Base-by-base conservation (phyloP, 305 asterid genomes). In the Solanum aculeatissimum region DNA sequence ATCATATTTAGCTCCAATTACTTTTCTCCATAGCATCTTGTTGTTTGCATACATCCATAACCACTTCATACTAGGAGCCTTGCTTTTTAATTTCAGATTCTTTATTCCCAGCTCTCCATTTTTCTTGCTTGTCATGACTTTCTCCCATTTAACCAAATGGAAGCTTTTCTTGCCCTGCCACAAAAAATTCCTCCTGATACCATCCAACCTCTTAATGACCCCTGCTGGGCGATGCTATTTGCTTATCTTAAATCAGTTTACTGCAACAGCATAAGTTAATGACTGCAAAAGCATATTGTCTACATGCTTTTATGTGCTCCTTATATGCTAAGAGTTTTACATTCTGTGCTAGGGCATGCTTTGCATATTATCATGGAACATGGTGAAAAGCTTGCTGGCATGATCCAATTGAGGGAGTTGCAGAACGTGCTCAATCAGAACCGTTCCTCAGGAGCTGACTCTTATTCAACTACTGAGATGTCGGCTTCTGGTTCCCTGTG, bases 311-410 rank as follows among this genome's bases (percentile, higher is more conserved):
- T 83, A n/a, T 32, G 55, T 68, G 81, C 57, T 12, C 35, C 49
- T 83, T 35, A 68, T 83, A 83, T 29, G 54, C 83, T 57, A 80
- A 72, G 66, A 53, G 25, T 47, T n/a, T 80, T 85, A 23, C 83
- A 82, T 88, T 81, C 40, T 88, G 85, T 83, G 79, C 85, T 94
- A 96, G 99, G 97, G 87, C 91, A 90, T 88, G 88, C 98, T 27
- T 86, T 95, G 92, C 99, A 91, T 89, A 91, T 90, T 87, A 90
- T 96, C 86, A 89, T 95, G 95, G 99, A 96, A 88, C 99, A 96
- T 74, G 97, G 98, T 19, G 99, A 96, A 88, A 96, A 93, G 92
- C 97, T 96, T 86, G 91, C 97, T 63, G 96, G 92, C 87, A 92
- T 96, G 95, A 91, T 92, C 85, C 94, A 90, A 91, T 87, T 96